Percentiles rank a stretch among this genome's conserved stretches.
Conservation (phyloP, 331 rosid genomes). For the Malus hybrid region DNA sequence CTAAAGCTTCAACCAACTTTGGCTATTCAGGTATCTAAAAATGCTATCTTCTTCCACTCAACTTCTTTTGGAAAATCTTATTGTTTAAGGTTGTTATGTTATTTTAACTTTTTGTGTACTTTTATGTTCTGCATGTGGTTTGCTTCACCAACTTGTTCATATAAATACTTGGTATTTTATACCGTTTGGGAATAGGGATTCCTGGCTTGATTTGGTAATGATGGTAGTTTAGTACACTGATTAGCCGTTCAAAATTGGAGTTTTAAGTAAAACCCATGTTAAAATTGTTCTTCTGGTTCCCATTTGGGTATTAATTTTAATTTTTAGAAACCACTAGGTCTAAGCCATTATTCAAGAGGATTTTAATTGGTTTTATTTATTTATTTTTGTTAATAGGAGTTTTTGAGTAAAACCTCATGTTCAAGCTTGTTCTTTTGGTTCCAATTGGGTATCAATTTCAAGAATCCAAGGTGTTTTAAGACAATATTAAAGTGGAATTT, state of each 20-base stretch:
- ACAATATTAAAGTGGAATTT: background rate
- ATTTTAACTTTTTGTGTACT: background rate
- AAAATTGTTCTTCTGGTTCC: conserved; percentile 16
- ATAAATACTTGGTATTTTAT: conserved; percentile 14
- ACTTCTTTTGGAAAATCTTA: background rate
- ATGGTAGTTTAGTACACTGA: background rate
- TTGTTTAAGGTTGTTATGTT: background rate
- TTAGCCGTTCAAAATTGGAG: background rate
- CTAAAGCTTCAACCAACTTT: background rate
- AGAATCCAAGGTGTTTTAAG: background rate
- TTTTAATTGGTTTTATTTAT: background rate
- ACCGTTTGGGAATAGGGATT: conserved; percentile 6
- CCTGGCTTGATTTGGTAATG: conserved; percentile 9
- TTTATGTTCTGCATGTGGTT: conserved; percentile 20
- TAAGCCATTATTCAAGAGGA: background rate
- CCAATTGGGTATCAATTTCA: conserved; percentile 16
- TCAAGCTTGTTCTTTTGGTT: conserved; percentile 14
- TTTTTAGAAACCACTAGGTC: background rate
- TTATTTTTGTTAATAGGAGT: background rate
- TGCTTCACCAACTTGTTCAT: conserved; percentile 19
- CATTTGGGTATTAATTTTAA: conserved; percentile 15
- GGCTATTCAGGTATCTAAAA: conserved; percentile 8
- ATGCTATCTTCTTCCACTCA: conserved; percentile 6
- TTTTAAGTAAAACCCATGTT: background rate
- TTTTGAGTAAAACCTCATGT: conserved; percentile 1